phyloP scores from a whole-genome alignment of 495 filamentous ascomycete species.

The Mytilinidion resinicola region DNA sequence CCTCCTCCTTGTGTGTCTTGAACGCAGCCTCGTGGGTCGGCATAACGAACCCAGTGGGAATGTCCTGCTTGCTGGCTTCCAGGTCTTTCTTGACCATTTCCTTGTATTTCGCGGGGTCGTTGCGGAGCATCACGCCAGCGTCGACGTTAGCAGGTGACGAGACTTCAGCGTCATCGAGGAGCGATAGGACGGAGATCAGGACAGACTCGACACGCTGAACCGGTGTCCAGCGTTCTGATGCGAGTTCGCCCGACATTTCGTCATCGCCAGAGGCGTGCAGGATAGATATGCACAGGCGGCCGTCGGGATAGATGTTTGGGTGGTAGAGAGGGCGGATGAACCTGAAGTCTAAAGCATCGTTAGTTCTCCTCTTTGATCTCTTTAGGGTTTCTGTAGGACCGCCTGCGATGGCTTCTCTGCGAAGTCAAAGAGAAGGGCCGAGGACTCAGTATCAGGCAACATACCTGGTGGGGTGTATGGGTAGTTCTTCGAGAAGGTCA shows the following conservation, averaged over 20 bases:
- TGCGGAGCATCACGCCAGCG: constrained; percentile 77
- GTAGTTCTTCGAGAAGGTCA: constrained; percentile 86
- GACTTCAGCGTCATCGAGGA: constrained; percentile 90
- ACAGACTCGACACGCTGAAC: constrained; percentile 91
- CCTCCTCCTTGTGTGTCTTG: constrained; percentile 58
- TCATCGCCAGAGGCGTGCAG: constrained; percentile 89
- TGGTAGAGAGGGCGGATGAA: constrained; percentile 80
- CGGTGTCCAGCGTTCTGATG: constrained; percentile 86
- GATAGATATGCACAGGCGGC: constrained; percentile 92
- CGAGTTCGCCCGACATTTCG: constrained; percentile 80
- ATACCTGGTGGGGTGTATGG: constrained; percentile 76
- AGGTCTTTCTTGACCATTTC: constrained; percentile 61
- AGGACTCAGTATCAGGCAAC: constrained; percentile 1
- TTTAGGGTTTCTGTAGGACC: no score
- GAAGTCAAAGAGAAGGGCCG: background rate
- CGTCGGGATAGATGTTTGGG: constrained; percentile 89
- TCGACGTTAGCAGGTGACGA: constrained; percentile 93
- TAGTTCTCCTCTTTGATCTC: no score
- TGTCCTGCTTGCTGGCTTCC: constrained; percentile 65
- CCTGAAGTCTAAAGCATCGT: constrained; percentile 55
- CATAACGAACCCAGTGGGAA: constrained; percentile 79
- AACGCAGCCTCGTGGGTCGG: constrained; percentile 61
- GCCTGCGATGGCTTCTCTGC: no score
- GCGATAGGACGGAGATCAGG: constrained; percentile 83
- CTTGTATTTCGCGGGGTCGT: constrained; percentile 61